phyloP scores from a whole-genome alignment of 495 filamentous ascomycete genomes.

The Annulohypoxylon maeteangense region DNA sequence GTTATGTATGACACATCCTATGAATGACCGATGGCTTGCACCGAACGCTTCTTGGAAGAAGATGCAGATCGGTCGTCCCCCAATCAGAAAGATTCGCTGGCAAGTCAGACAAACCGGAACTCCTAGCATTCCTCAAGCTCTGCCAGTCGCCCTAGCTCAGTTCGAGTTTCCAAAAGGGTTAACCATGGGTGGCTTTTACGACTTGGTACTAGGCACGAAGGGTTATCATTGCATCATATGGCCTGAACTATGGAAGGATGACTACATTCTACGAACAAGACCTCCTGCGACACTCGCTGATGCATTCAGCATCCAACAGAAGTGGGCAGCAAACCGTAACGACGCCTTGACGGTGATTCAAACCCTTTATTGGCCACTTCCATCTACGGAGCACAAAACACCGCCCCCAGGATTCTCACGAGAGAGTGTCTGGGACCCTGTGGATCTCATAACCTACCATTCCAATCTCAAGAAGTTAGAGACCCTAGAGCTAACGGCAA shows the following conservation, averaged over 20 bases:
- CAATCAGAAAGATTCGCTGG: constrained; percentile 13
- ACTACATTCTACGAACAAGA: background rate
- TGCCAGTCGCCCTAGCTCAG: background rate
- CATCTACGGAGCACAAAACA: no score
- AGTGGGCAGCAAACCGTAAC: background rate
- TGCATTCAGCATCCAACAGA: no score
- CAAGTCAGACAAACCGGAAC: background rate
- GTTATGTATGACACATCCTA: background rate
- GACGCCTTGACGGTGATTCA: background rate
- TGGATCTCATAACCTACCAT: background rate
- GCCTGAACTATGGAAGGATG: background rate
- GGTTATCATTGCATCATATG: background rate
- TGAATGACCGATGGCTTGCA: background rate
- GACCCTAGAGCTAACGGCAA: background rate
- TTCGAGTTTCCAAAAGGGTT: constrained; percentile 19
- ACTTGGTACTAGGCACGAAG: constrained; percentile 9
- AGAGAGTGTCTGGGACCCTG: background rate
- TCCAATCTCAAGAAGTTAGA: background rate
- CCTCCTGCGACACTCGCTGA: no score
- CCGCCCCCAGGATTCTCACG: background rate
- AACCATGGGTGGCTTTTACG: background rate
- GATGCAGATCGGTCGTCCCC: constrained; percentile 13
- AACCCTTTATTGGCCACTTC: no score
- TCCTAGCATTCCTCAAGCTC: background rate
- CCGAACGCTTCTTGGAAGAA: constrained; percentile 9